A percentile compares a stretch with the other conserved stretches of the same genome.
Evolutionary conservation across 1,139 yeast genomes (phyloP).

Genomic region (Entelexis paramagnoliae): DNA sequence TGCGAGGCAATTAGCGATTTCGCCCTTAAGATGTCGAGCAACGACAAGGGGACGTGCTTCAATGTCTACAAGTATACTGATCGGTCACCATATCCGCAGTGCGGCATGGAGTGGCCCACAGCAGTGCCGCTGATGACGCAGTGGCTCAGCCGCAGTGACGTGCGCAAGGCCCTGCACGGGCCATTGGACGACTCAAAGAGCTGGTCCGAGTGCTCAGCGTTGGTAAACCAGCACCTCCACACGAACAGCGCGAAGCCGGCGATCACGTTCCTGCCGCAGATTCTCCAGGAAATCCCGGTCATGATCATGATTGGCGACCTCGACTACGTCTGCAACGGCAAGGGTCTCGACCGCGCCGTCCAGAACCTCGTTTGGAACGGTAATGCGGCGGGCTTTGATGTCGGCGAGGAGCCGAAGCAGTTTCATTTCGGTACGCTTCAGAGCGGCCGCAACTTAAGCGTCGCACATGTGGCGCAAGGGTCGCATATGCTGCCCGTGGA

Average conservation of each 20-base stretch:
- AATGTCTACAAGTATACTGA: constrained; percentile 76
- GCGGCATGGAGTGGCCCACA: constrained; percentile 94
- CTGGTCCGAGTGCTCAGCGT: constrained; percentile 73
- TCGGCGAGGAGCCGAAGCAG: background rate
- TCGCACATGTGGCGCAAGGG: constrained; percentile 60
- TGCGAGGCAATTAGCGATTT: constrained; percentile 22
- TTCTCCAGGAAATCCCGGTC: constrained; percentile 53
- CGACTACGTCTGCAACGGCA: constrained; percentile 78
- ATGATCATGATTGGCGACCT: constrained; percentile 77
- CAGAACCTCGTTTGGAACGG: constrained; percentile 47
- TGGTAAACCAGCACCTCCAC: constrained; percentile 42
- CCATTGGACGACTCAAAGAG: constrained; percentile 23
- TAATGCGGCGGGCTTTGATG: constrained; percentile 7
- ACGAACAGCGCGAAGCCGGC: constrained; percentile 32
- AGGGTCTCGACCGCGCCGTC: constrained; percentile 64
- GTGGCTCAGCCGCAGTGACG: constrained; percentile 49
- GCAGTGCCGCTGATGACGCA: constrained; percentile 50
- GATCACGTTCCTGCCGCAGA: constrained; percentile 44
- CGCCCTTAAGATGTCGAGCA: constrained; percentile 17
- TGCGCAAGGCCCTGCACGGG: constrained; percentile 44
- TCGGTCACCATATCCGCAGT: constrained; percentile 64
- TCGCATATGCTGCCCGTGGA: constrained; percentile 96
- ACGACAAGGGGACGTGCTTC: constrained; percentile 39
- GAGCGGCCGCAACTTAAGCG: constrained; percentile 61
- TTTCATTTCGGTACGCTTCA: constrained; percentile 7